Base-by-base conservation (phyloP, 148 eudicot species). In the Tetragonia tetragonoides region DNA sequence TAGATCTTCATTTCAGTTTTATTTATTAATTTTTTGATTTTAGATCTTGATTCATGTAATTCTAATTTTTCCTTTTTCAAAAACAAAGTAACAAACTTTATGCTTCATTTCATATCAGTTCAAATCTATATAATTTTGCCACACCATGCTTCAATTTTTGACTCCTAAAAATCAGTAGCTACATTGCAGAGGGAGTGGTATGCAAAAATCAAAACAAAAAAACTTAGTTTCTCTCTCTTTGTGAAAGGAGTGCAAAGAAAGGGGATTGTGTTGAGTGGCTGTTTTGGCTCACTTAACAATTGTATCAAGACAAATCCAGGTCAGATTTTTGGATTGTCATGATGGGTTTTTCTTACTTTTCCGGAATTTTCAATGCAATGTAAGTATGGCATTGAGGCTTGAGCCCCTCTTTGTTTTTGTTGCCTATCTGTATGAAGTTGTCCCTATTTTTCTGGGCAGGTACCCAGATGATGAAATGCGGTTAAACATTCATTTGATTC, bases 381-480 rank as follows among this genome's bases (percentile, higher is more conserved):
- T 66, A 70, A 42, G 51, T 38, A 28, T 0, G 34, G 34, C 34
- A 20, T 68, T 69, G n/a, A n/a, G n/a, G n/a, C n/a, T n/a, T n/a
- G 37, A 46, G 57, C 73, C n/a, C 66, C 10, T 73, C 57, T 79
- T 73, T 83, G 81, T 83, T 81, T 78, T 59, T 34, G 34, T 61
- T 47, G 46, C 40, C 46, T 57, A 67, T 60, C 73, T 83, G 75
- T 74, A 68, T 83, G 82, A 88, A n/a, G 88, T 75, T 87, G 90
- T 79, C 90, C 77, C 44, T 59, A n/a, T 73, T 79, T 28, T 46
- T 44, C 68, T 64, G 78, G 62, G 66, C n/a, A 63, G 66, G 68
- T 82, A 38, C 80, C 75, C 89, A 87, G 86, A 87, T 90, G 90
- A 87, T 88, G 88, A 84, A 87, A 86, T 87, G 92, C 86, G 77